phyloP scores from a whole-genome alignment of 2,329 filamentous ascomycete species.

The Nigrograna mackinnonii region DNA sequence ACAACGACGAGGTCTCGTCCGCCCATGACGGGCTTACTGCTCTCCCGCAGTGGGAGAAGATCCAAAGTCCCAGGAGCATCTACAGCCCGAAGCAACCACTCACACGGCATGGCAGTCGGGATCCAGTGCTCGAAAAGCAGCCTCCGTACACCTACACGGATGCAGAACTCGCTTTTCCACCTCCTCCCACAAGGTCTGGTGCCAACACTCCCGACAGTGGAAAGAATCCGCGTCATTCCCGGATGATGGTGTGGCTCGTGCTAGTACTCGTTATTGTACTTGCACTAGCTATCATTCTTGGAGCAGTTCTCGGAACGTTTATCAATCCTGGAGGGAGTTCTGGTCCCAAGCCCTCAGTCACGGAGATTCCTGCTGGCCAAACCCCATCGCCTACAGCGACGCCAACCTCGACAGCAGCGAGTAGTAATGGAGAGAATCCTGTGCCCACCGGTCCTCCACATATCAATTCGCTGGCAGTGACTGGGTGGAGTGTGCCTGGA shows the following conservation, averaged over 20 bases:
- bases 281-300: conserved; percentile 12
- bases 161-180: no score
- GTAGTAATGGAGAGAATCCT: not conserved
- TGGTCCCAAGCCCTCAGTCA: conserved; percentile 9
- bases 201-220: conserved; percentile 1
- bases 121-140: conserved; percentile 11
- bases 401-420: not conserved
- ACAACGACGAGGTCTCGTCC: conserved; percentile 10
- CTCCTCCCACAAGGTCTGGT: no score
- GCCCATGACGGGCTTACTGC: conserved; percentile 12
- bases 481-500: conserved; percentile 14
- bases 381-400: conserved; percentile 11
- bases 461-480: conserved; percentile 12
- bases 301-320: conserved; percentile 17
- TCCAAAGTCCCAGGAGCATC: conserved; percentile 3
- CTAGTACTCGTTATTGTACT: conserved; percentile 6
- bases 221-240: conserved; percentile 7
- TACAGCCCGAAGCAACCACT: conserved; percentile 6
- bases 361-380: conserved; percentile 12
- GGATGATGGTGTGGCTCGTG: conserved; percentile 15
- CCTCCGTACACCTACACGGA: no score
- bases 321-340: not conserved
- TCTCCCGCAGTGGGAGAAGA: conserved; percentile 14
- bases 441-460: conserved; percentile 3
- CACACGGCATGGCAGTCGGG: conserved; percentile 8